A percentile compares a stretch with the other conserved stretches of the same genome.
Conservation (phyloP, 192 early-diverging fungal genomes). For the Coemansia sp. region DNA sequence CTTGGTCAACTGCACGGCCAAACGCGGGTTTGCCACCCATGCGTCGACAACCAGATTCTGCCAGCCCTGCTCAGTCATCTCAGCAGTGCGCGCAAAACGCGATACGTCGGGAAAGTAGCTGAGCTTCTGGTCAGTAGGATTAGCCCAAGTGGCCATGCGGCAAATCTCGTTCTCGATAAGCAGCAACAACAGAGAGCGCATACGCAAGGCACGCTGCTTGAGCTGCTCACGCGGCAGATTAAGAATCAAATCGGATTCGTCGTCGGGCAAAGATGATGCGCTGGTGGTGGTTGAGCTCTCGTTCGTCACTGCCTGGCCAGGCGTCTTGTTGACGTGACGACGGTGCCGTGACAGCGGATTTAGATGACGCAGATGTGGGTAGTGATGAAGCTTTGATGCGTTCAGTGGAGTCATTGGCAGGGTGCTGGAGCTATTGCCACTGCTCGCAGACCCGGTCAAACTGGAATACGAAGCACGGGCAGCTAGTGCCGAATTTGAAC, state of each 20-base stretch:
- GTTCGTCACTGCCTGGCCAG: background rate
- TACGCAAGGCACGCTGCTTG: conserved; percentile 30
- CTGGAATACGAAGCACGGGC: background rate
- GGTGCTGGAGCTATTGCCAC: background rate
- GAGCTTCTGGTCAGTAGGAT: conserved; percentile 61
- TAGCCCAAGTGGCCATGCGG: conserved; percentile 80
- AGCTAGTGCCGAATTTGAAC: background rate
- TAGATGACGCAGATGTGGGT: conserved; percentile 27
- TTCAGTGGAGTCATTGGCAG: conserved; percentile 9
- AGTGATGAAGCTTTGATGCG: conserved; percentile 5
- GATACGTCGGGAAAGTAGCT: conserved; percentile 36
- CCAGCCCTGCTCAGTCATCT: conserved; percentile 69
- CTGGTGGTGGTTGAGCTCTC: conserved; percentile 20
- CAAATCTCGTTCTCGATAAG: conserved; percentile 88
- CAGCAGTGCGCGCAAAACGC: conserved; percentile 31
- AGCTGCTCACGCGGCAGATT: conserved; percentile 35
- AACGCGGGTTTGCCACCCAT: conserved; percentile 78
- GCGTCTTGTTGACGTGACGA: background rate
- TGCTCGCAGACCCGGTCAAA: background rate
- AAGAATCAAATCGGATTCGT: conserved; percentile 32
- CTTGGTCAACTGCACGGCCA: conserved; percentile 75
- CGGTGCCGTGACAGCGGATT: conserved; percentile 24
- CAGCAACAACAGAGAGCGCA: conserved; percentile 70
- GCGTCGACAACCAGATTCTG: conserved; percentile 69
- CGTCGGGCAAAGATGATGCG: conserved; percentile 27